These are phyloP conservation scores for Nicotiana paniculata DNA, from an alignment of 257 asterid species.

Conservation along the genomic window DNA sequence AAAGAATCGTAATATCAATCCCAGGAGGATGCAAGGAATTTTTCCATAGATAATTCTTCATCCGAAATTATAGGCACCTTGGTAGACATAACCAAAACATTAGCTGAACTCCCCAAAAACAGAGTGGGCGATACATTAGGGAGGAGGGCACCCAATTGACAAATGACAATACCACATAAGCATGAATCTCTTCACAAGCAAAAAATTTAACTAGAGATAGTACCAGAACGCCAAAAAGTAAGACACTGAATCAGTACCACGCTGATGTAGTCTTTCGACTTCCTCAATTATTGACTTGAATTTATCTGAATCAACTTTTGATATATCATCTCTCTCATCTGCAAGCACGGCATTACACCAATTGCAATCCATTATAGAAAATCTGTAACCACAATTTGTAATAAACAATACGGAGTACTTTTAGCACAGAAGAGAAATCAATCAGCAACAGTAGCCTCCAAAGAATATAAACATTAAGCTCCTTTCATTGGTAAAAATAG, in stretches of 20 bases:
- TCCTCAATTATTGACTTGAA: slow-evolving; percentile 62
- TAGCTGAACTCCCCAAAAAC: neutral
- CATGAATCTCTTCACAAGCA: neutral
- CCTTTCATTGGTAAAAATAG: neutral
- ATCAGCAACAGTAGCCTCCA: neutral
- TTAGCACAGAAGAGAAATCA: neutral
- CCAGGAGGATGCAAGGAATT: neutral
- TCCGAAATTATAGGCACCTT: neutral
- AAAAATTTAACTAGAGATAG: neutral
- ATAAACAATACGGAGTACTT: neutral
- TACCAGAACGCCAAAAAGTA: neutral
- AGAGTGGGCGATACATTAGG: neutral
- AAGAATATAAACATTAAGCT: no score
- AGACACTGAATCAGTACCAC: slow-evolving; percentile 36
- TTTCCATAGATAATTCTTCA: neutral
- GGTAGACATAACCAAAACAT: neutral
- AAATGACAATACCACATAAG: neutral
- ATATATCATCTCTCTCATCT: slow-evolving; percentile 76
- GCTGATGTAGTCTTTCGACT: slow-evolving; percentile 69
- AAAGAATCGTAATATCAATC: no score
- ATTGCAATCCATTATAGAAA: neutral
- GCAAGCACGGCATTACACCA: slow-evolving; percentile 14
- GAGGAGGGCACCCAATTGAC: neutral
- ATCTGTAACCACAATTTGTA: neutral
- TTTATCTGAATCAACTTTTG: slow-evolving; percentile 51